These are phyloP conservation scores for Leavenworthia alabamica DNA, from an alignment of 345 rosid genomes.

Conservation along the genomic window DNA sequence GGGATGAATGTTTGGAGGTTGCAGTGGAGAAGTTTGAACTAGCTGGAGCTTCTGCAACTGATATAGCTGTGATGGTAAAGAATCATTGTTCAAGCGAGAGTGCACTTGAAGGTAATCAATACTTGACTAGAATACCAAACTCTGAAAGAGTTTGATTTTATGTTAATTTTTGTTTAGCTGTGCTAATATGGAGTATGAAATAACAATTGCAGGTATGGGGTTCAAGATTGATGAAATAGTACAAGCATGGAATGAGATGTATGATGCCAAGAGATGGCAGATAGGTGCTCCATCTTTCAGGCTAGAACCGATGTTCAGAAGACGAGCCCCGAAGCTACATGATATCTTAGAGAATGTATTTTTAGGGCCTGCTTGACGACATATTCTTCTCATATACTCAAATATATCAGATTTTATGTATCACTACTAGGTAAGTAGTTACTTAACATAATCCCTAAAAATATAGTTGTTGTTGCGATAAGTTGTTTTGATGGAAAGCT, in stretches of 20 bases:
- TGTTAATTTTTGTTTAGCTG: background rate
- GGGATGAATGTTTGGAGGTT: conserved; percentile 99
- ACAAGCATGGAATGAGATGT: conserved; percentile 99
- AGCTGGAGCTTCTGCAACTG: conserved; percentile 95
- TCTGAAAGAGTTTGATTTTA: background rate
- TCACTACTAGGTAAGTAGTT: conserved; percentile 21
- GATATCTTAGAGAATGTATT: conserved; percentile 61
- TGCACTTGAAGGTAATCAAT: conserved; percentile 69
- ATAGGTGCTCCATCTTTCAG: conserved; percentile 87
- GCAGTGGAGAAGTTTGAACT: conserved; percentile 96
- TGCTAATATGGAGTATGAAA: background rate
- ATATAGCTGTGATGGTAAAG: conserved; percentile 96
- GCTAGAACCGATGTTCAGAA: conserved; percentile 89
- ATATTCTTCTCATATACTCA: conserved; percentile 3
- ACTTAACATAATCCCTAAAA: background rate
- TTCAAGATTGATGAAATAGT: conserved; percentile 96
- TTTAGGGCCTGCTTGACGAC: conserved; percentile 19
- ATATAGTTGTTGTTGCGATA: background rate
- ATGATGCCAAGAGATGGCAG: conserved; percentile 96
- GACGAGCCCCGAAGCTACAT: conserved; percentile 75
- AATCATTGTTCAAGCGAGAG: conserved; percentile 85
- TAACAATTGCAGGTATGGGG: conserved; percentile 54
- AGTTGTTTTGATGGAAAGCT: background rate
- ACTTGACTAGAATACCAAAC: background rate
- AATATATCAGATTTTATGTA: conserved; percentile 1